Evolutionary conservation across 2,329 filamentous ascomycete species (phyloP).

Genomic region (Herpotrichia juniperi): DNA sequence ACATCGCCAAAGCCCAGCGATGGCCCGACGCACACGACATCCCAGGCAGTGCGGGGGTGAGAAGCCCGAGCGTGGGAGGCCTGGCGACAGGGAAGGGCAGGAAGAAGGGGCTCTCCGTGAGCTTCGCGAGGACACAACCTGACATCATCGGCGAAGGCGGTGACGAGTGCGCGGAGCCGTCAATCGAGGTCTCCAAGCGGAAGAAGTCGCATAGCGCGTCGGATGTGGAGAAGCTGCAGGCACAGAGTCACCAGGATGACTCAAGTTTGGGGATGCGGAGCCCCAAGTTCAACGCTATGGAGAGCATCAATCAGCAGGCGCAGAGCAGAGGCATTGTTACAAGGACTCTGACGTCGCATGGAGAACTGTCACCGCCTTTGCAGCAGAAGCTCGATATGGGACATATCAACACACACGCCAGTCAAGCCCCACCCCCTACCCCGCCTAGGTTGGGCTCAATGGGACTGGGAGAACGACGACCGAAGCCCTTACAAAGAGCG

Average conservation of each 20-base stretch:
- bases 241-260: slow-evolving; percentile 37
- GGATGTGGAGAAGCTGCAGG: slow-evolving; percentile 20
- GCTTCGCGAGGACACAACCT: slow-evolving; percentile 74
- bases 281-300: slow-evolving; percentile 29
- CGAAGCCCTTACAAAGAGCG: slow-evolving; percentile 34
- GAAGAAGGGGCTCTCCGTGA: slow-evolving; percentile 74
- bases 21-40: slow-evolving; percentile 58
- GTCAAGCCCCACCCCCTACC: slow-evolving; percentile 29
- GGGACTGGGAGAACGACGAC: slow-evolving; percentile 42
- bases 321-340: slow-evolving; percentile 37
- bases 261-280: slow-evolving; percentile 30
- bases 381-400: slow-evolving; percentile 44
- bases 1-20: slow-evolving; percentile 56
- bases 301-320: slow-evolving; percentile 29
- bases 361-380: slow-evolving; percentile 44
- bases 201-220: slow-evolving; percentile 47
- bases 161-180: slow-evolving; percentile 78
- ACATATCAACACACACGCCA: slow-evolving; percentile 40
- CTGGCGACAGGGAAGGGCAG: slow-evolving; percentile 46
- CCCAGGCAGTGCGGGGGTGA: slow-evolving; percentile 40
- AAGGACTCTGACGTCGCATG: slow-evolving; percentile 39
- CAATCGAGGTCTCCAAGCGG: slow-evolving; percentile 70
- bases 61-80: slow-evolving; percentile 44
- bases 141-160: slow-evolving; percentile 90
- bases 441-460: slow-evolving; percentile 39